phyloP scores from a whole-genome alignment of 495 filamentous ascomycete genomes.

The Daldinia loculata region DNA sequence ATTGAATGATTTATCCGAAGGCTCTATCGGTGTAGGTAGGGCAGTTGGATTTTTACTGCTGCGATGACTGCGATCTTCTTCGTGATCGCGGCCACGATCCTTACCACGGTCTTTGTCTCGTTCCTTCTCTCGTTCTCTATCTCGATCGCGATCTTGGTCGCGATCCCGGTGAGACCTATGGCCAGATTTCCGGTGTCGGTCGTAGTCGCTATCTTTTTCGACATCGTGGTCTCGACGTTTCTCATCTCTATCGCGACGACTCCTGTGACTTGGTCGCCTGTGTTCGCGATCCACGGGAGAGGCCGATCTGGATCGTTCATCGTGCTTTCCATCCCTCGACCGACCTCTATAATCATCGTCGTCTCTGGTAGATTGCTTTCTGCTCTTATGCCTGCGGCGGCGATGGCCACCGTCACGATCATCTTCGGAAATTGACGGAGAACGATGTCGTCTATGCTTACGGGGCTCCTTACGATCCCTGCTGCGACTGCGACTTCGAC shows the following conservation, averaged over 20 bases:
- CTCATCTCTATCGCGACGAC: conserved; percentile 58
- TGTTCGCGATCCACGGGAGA: conserved; percentile 60
- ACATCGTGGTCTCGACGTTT: conserved; percentile 58
- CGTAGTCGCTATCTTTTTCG: conserved; percentile 49
- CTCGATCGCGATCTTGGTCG: conserved; percentile 56
- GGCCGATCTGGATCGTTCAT: conserved; percentile 59
- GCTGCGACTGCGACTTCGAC: conserved; percentile 50
- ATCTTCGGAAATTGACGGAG: conserved; percentile 57
- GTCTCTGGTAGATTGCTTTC: conserved; percentile 51
- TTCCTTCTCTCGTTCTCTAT: conserved; percentile 59
- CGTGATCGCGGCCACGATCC: conserved; percentile 53
- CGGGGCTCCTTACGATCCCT: conserved; percentile 62
- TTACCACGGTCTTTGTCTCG: conserved; percentile 57
- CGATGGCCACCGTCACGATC: conserved; percentile 60
- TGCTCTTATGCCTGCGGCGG: conserved; percentile 60
- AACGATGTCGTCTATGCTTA: conserved; percentile 67
- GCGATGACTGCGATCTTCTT: conserved; percentile 57
- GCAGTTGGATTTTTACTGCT: conserved; percentile 59
- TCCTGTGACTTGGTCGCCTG: conserved; percentile 60
- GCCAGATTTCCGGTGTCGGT: conserved; percentile 49
- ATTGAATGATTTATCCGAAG: conserved; percentile 49
- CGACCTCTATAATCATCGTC: conserved; percentile 51
- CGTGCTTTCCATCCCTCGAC: conserved; percentile 49
- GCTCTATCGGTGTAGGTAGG: conserved; percentile 55
- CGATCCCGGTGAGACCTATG: conserved; percentile 58